Evolutionary conservation across 176 grass and related monocot genomes (phyloP), one percentile per base, ranked within the genome.

Genomic region (Saccharum officinarum): DNA sequence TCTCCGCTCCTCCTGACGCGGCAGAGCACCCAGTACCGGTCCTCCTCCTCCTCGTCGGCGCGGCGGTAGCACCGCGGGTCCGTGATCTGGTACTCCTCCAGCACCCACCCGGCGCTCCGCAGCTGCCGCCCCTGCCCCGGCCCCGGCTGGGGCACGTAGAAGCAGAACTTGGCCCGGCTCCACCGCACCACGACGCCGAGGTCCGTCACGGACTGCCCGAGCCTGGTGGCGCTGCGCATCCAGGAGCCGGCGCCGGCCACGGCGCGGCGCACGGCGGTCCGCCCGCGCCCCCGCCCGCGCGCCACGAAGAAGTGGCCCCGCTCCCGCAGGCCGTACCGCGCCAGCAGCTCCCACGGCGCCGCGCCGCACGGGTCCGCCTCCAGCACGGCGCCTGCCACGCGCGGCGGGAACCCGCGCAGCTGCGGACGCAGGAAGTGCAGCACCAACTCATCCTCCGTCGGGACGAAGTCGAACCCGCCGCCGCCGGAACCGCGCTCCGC

Each of bases 11-110:
- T 44, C 16, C 79, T 71, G 79, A 90, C 74, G 38, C 85, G 88
- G 88, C 84, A 90, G 59, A 90, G 84, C 59, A 90, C 84, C 88
- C 84, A 90, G 79, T 86, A 90, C 0, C 8, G 57, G 57, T 86
- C 84, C 73, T 86, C 83, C 55, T 73, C 45, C 26, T 67, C 83
- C 14, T 90, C 88, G 55, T 83, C 84, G 7, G 80, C 72, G 55
- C 84, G 73, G 36, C 84, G 79, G 79, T 90, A 90, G 88, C 84
- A 90, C 7, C 20, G 1, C 0, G 79, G 83, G 59, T 90, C 88
- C 40, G 88, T 86, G 83, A 86, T 82, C 83, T 82, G 66, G 83
- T 86, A 90, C 88, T 90, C 88, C 3, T 69, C 52, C 88, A 86
- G 77, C 3, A 86, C 28, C 88, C 88, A 90, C 79, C 79, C 55